Evolutionary conservation across 1,284 basidiomycete genomes (phyloP), one percentile per base, ranked within the genome.

Genomic region (Melampsora medusae): DNA sequence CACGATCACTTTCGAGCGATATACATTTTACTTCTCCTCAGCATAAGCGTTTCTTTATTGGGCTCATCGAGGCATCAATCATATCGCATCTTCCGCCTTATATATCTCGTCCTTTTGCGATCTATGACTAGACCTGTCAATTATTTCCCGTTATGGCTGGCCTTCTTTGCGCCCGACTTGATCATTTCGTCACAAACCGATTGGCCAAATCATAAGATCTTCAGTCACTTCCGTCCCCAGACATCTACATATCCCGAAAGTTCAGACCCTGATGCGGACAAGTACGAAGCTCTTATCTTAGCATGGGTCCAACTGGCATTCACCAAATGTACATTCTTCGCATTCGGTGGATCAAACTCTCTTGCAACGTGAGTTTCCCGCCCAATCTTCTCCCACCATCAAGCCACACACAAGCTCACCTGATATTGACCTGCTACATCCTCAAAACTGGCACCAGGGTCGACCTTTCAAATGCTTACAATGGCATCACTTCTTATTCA

Each of bases 391-490:
- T 6, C 5, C 31, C 5, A 48, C 50, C 33, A 17, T 59, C 49
- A 6, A 60, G 25, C 65, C 12, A 19, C 35, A 38, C 17, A 16
- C 49, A n/a, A 7, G 28, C 42, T 6, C 6, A 69, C 56, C 16
- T 7, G 9, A 2, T 12, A 12, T n/a, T 9, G 31, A 14, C 35
- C 22, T 61, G 9, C 60, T n/a, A 28, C 50, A 19, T 50, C 31
- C 28, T 49, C 35, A n/a, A 31, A n/a, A 5, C 19, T 31, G 1
- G 1, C 3, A n/a, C 16, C 67, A 80, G 79, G 5, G 69, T 79
- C 65, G 79, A 80, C 59, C 71, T 80, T 22, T 80, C 80, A 4
- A 75, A 78, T 53, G 75, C 78, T 1, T 80, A 80, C 70, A 79
- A 77, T 33, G 79, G 78, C 59, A 49, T 80, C 17, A 16, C 48